phyloP scores from a whole-genome alignment of 208 protist species.

The Vickermania spadyakhi region DNA sequence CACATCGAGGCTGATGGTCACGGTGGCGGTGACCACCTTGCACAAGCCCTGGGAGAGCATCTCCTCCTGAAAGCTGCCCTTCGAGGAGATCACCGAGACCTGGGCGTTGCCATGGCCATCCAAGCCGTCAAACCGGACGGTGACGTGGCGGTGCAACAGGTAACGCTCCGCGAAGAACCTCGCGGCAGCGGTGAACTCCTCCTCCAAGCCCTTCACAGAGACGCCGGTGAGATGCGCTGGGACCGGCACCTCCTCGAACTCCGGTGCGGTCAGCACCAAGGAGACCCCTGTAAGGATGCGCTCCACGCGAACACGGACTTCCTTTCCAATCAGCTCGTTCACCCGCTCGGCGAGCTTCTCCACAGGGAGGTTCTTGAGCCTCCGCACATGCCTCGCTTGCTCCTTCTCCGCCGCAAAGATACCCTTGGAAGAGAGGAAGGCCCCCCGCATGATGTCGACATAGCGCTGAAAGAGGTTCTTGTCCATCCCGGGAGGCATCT shows the following conservation, averaged over 20 bases:
- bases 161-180: conserved; percentile 72
- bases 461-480: conserved; percentile 63
- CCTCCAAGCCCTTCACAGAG: conserved; percentile 31
- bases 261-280: conserved; percentile 29
- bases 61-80: conserved; percentile 81
- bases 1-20: conserved; percentile 27
- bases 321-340: conserved; percentile 37
- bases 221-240: conserved; percentile 73
- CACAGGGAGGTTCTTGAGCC: conserved; percentile 27
- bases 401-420: conserved; percentile 50
- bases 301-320: conserved; percentile 65
- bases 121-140: conserved; percentile 59
- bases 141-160: conserved; percentile 79
- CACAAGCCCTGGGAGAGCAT: conserved; percentile 70
- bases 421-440: conserved; percentile 45
- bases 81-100: conserved; percentile 66
- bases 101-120: conserved; percentile 73
- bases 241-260: conserved; percentile 51
- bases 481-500: conserved; percentile 45
- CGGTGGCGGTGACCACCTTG: conserved; percentile 50
- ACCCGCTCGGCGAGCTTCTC: conserved; percentile 37
- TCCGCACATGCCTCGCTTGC: conserved; percentile 36
- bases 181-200: conserved; percentile 18
- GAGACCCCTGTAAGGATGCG: conserved; percentile 48
- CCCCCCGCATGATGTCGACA: conserved; percentile 30